These are phyloP conservation scores for Dryas integrifolia DNA, from an alignment of 331 rosid species.

Conservation along the genomic window DNA sequence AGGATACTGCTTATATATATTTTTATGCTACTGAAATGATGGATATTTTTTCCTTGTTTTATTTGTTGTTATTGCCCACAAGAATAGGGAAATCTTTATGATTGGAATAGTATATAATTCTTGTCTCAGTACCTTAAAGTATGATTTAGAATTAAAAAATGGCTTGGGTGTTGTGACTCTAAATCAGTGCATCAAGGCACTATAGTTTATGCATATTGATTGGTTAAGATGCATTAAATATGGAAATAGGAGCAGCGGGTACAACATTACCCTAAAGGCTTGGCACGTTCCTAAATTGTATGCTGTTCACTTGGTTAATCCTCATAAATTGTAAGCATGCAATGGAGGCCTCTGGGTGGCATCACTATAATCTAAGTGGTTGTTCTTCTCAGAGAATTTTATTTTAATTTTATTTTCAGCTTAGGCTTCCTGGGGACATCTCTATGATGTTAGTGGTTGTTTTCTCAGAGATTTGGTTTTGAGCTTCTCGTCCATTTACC, in stretches of 20 bases:
- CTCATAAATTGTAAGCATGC: neutral
- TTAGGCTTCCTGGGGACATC: too few relatives aligned
- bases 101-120: neutral
- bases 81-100: neutral
- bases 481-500: constrained; percentile 3
- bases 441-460: too few relatives aligned
- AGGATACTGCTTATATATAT: neutral
- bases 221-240: neutral
- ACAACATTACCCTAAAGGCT: neutral
- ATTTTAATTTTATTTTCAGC: neutral
- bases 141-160: neutral
- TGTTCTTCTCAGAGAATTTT: neutral
- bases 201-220: neutral
- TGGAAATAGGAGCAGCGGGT: neutral
- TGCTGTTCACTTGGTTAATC: constrained; percentile 7
- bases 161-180: neutral
- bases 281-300: constrained; percentile 5
- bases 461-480: neutral
- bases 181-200: neutral
- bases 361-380: constrained; percentile 4
- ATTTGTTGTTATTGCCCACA: neutral
- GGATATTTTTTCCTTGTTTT: neutral
- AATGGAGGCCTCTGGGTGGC: neutral
- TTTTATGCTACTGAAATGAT: neutral
- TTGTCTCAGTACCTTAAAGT: neutral